These are phyloP conservation scores for Orbilia brochopaga DNA, from an alignment of 2,329 filamentous ascomycete species.

Conservation along the genomic window DNA sequence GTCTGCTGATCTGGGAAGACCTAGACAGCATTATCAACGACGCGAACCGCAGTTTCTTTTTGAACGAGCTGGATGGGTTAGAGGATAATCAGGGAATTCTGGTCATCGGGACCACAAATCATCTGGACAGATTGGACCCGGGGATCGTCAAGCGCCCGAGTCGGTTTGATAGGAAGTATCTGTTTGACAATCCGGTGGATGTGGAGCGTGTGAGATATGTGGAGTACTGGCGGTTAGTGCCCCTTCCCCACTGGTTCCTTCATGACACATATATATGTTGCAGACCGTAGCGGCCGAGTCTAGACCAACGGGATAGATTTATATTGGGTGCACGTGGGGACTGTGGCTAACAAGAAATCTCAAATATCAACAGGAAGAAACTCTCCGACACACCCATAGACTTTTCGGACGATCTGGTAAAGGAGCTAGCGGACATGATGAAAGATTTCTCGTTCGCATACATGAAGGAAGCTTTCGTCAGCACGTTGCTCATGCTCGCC, in stretches of 20 bases:
- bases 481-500: constrained; percentile 67
- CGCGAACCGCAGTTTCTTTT: constrained; percentile 69
- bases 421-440: constrained; percentile 68
- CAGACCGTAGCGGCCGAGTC: too few relatives aligned
- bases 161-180: constrained; percentile 71
- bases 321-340: too few relatives aligned
- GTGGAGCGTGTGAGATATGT: constrained; percentile 67
- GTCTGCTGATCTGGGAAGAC: constrained; percentile 74
- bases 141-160: constrained; percentile 71
- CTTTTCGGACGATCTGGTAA: constrained; percentile 67
- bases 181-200: constrained; percentile 66
- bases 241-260: background rate
- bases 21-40: constrained; percentile 71
- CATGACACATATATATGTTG: background rate
- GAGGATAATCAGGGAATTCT: constrained; percentile 73
- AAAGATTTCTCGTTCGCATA: constrained; percentile 73
- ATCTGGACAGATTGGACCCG: constrained; percentile 70
- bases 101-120: constrained; percentile 71
- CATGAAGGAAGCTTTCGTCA: constrained; percentile 73
- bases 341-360: constrained; percentile 42
- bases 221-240: constrained; percentile 67
- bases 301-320: too few relatives aligned
- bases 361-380: constrained; percentile 53
- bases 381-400: constrained; percentile 66
- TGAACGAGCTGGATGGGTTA: constrained; percentile 75